Base-by-base conservation (phyloP, 2,329 filamentous ascomycete species). In the Microthyrium microscopicum region DNA sequence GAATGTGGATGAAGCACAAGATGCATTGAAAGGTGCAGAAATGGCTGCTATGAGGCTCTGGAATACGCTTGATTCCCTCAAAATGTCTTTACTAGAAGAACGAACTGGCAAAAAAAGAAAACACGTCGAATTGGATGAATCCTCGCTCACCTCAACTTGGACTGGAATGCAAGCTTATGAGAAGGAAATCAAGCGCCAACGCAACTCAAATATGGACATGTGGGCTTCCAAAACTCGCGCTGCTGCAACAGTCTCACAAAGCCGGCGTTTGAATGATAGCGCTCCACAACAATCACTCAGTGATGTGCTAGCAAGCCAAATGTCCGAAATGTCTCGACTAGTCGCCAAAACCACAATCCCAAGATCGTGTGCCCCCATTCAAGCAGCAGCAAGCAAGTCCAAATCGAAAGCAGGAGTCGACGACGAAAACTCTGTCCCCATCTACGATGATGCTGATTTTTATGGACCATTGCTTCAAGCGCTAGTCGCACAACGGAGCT, bases 391-490 rank as follows among this genome's bases (percentile, higher is more conserved):
- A 47, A 43, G 21, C 47, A 73, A 17, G 55, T 58, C 7, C 66
- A 76, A 43, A 73, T 7, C 5, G 8, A 29, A 17, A 5, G 5
- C 20, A 42, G 72, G 74, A 47, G 51, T 53, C 17, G 26, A 31
- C 3, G 30, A 18, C 17, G 21, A 21, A 1, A 57, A 21, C 13
- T 16, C 31, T 12, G 13, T 31, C 4, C 29, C 62, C 15, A 73
- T 93, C 44, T 98, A 89, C 59, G 87, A 95, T 51, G 89, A 98
- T 46, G 82, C 81, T 8, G 76, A 91, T 51, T 94, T 95, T 54
- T 98, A 98, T 58, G 83, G 92, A 52, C 62, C 89, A 11, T 68
- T 98, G 2, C 70, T 98, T 19, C 91, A 93, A 52, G 83, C 93
- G 48, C 73, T 98, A 2, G 78, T 98, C 7, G 83, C 93, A 50